These are phyloP conservation scores for Hylodesmum podocarpum DNA, from an alignment of 306 rosid genomes.

Conservation along the genomic window DNA sequence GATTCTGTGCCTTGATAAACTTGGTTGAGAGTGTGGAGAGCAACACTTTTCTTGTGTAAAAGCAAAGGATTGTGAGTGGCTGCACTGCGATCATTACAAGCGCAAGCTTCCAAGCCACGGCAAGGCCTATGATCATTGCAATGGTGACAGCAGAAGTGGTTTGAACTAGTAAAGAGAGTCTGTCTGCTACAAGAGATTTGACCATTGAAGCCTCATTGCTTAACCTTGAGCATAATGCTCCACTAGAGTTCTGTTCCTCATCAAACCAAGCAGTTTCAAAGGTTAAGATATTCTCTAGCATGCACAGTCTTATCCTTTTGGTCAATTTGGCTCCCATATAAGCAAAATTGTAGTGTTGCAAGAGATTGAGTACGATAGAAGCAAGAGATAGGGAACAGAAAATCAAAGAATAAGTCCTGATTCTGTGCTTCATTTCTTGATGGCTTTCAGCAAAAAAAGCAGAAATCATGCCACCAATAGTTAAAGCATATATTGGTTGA, in stretches of 20 bases:
- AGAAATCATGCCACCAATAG: slow-evolving; percentile 91
- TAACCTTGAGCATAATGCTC: slow-evolving; percentile 83
- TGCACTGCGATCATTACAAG: slow-evolving; percentile 89
- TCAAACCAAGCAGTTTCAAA: slow-evolving; percentile 97
- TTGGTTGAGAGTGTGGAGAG: slow-evolving; percentile 72
- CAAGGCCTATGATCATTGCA: slow-evolving; percentile 85
- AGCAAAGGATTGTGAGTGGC: slow-evolving; percentile 83
- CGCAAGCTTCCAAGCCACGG: slow-evolving; percentile 92
- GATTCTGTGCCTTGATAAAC: slow-evolving; percentile 74
- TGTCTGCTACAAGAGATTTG: slow-evolving; percentile 87
- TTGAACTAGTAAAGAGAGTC: slow-evolving; percentile 76
- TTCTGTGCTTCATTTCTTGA: slow-evolving; percentile 66
- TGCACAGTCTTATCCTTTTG: slow-evolving; percentile 61
- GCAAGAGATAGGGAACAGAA: slow-evolving; percentile 68
- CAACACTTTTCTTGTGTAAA: slow-evolving; percentile 79
- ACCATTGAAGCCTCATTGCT: slow-evolving; percentile 93
- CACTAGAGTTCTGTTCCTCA: slow-evolving; percentile 79
- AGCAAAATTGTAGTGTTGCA: slow-evolving; percentile 88
- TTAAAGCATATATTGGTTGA: slow-evolving; percentile 87
- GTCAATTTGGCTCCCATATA: slow-evolving; percentile 85
- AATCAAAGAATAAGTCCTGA: slow-evolving; percentile 62
- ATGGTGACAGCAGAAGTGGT: slow-evolving; percentile 81
- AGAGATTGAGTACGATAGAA: slow-evolving; percentile 71
- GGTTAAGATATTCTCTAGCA: slow-evolving; percentile 79
- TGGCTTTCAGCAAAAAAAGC: slow-evolving; percentile 80